Evolutionary conservation across 2,329 filamentous ascomycete genomes (phyloP).

Genomic region (Pseudogymnoascus sp.): DNA sequence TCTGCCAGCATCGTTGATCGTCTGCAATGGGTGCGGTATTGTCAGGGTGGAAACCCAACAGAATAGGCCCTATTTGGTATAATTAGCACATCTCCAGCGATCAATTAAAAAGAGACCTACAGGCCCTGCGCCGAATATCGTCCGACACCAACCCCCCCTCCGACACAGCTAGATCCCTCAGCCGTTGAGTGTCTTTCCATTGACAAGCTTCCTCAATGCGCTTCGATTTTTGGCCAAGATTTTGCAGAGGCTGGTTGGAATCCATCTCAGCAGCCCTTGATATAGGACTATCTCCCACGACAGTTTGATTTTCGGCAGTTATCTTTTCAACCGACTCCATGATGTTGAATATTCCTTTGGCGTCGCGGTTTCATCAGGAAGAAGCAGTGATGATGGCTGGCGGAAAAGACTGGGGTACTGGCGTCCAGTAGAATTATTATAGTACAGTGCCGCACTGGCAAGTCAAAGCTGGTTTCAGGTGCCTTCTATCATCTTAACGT

Average conservation of each 20-base stretch:
- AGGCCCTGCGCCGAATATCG: constrained; percentile 61
- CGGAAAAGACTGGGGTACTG: background rate
- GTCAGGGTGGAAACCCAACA: constrained; percentile 37
- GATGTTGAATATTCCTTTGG: background rate
- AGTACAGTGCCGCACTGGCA: background rate
- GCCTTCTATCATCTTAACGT: background rate
- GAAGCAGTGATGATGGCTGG: background rate
- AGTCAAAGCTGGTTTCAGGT: background rate
- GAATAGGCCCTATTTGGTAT: constrained; percentile 48
- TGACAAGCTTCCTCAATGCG: constrained; percentile 46
- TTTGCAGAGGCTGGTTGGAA: background rate
- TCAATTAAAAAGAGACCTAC: constrained; percentile 46
- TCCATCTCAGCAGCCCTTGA: constrained; percentile 10
- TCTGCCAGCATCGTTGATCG: constrained; percentile 31
- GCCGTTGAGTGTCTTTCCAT: constrained; percentile 43
- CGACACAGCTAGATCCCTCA: constrained; percentile 52
- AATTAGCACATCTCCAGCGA: constrained; percentile 14
- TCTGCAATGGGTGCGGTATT: constrained; percentile 14
- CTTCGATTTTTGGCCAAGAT: background rate
- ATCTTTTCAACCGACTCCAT: background rate
- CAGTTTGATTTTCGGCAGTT: background rate
- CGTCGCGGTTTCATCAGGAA: background rate
- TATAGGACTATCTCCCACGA: constrained; percentile 38
- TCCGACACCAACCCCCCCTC: constrained; percentile 61
- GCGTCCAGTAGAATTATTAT: background rate